Evolutionary conservation across 2,329 filamentous ascomycete genomes (phyloP).

Genomic region (Helminthosporium solani): DNA sequence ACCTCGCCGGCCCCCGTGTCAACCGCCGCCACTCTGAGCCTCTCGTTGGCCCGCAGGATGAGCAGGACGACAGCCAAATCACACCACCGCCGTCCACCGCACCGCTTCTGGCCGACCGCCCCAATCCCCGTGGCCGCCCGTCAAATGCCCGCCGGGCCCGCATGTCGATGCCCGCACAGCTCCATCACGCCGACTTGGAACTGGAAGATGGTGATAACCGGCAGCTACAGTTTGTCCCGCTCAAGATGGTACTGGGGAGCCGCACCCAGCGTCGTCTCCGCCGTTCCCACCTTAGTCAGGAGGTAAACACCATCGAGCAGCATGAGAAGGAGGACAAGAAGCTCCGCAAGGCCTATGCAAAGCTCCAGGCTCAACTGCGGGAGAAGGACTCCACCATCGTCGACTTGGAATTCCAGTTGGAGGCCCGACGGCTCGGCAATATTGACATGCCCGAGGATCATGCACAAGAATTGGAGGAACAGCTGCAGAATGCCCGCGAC

Average conservation of each 20-base stretch:
- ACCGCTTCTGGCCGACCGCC: constrained; percentile 32
- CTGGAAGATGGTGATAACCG: constrained; percentile 26
- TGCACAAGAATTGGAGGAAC: constrained; percentile 33
- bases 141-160: constrained; percentile 33
- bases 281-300: constrained; percentile 44
- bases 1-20: constrained; percentile 15
- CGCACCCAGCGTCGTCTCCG: constrained; percentile 43
- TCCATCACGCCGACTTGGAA: constrained; percentile 23
- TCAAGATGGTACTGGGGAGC: constrained; percentile 33
- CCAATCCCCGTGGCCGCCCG: constrained; percentile 29
- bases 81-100: constrained; percentile 26
- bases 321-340: constrained; percentile 41
- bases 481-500: constrained; percentile 36
- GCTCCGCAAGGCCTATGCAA: constrained; percentile 26
- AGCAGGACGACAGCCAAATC: constrained; percentile 15
- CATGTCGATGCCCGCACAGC: constrained; percentile 41
- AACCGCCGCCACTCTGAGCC: constrained; percentile 40
- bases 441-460: constrained; percentile 43
- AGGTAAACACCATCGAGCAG: constrained; percentile 42
- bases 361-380: constrained; percentile 38
- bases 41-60: constrained; percentile 20
- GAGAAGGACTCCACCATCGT: constrained; percentile 40
- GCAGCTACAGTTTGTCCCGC: constrained; percentile 38
- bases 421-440: constrained; percentile 38
- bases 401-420: constrained; percentile 41